phyloP scores from a whole-genome alignment of 1,284 basidiomycete species.

The Salmacisia buchloeana region DNA sequence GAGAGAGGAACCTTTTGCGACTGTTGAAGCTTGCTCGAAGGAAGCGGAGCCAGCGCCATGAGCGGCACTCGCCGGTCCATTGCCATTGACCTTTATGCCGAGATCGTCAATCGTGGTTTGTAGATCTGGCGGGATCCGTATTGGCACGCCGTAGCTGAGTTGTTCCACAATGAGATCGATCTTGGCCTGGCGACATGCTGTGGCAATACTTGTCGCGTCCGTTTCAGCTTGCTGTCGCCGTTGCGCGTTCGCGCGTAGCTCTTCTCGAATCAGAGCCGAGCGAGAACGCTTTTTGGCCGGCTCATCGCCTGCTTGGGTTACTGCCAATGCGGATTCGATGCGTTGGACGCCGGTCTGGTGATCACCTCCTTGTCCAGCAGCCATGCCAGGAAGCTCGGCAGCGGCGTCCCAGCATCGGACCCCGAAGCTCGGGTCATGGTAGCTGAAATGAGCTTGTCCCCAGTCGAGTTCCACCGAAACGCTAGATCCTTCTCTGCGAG shows the following conservation, averaged over 20 bases:
- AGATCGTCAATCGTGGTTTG: not conserved
- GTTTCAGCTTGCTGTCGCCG: not conserved
- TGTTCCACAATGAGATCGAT: not conserved
- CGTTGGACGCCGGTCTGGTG: not conserved
- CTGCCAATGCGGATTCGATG: not conserved
- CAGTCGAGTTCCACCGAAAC: not conserved
- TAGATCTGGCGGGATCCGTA: not conserved
- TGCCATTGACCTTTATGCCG: no score
- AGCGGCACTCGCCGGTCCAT: not conserved
- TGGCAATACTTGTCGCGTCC: not conserved
- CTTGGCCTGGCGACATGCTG: not conserved
- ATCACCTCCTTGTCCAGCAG: not conserved
- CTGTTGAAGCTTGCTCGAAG: no score
- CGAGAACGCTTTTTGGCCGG: conserved; percentile 1
- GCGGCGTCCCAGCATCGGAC: not conserved
- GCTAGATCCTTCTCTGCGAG: not conserved
- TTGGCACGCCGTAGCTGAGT: not conserved
- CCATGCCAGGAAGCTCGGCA: not conserved
- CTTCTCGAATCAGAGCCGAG: conserved; percentile 3
- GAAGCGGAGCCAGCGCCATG: not conserved
- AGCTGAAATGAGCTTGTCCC: not conserved
- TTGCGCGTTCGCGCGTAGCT: not conserved
- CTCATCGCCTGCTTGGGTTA: not conserved
- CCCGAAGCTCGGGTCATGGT: not conserved
- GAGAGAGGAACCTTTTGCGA: no score